Evolutionary conservation across 371 early-diverging fungal species (phyloP).

Genomic region (Synchytrium microbalum): DNA sequence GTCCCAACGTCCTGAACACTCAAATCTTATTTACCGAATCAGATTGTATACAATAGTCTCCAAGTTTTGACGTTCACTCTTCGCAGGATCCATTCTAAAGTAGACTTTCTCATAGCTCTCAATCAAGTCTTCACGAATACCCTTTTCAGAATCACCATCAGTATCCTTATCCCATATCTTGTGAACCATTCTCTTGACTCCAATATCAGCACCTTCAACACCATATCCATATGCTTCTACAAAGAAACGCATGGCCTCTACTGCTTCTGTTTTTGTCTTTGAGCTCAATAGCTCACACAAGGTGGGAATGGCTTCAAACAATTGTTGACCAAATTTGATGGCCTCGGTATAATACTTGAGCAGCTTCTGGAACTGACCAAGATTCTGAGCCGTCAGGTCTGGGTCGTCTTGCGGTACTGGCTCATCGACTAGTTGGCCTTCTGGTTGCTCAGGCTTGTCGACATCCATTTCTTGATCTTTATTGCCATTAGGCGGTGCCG

Average conservation of each 20-base stretch:
- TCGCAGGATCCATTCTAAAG: constrained; percentile 5
- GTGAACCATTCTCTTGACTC: constrained; percentile 88
- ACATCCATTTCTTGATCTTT: constrained; percentile 13
- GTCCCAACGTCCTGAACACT: constrained; percentile 7
- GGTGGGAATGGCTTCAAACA: constrained; percentile 62
- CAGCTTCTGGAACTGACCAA: constrained; percentile 22
- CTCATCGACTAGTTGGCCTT: constrained; percentile 19
- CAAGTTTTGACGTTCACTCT: neutral
- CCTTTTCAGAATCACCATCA: constrained; percentile 37
- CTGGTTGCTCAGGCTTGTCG: constrained; percentile 13
- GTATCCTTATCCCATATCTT: constrained; percentile 89
- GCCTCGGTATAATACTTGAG: constrained; percentile 77
- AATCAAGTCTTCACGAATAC: neutral
- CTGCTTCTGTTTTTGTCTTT: constrained; percentile 81
- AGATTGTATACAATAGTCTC: constrained; percentile 29
- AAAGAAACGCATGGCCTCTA: constrained; percentile 91
- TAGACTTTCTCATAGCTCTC: neutral
- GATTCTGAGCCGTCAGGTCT: constrained; percentile 4
- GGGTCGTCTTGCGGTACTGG: constrained; percentile 7
- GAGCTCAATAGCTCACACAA: constrained; percentile 79
- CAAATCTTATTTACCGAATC: constrained; percentile 16
- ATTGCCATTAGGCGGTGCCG: constrained; percentile 7
- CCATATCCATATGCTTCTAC: constrained; percentile 74
- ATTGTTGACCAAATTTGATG: constrained; percentile 64
- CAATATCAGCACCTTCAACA: constrained; percentile 74